Conservation (phyloP, 176 grass and related monocot species). For the Pontederia paniculata region DNA sequence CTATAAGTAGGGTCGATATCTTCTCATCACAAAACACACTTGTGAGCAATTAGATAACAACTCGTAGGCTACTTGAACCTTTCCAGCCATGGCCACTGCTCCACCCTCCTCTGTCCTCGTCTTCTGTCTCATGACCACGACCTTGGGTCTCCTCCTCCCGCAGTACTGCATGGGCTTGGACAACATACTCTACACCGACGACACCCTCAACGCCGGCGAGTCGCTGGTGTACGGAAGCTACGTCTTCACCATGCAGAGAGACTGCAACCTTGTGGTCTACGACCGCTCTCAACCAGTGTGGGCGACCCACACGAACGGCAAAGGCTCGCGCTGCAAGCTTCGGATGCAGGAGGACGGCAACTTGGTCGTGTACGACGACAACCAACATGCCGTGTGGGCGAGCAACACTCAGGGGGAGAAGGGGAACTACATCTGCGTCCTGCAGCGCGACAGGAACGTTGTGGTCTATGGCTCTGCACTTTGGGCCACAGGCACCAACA, state of each 20-base stretch:
- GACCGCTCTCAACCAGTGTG: constrained; percentile 5
- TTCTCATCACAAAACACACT: too few species aligned
- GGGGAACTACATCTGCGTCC: constrained; percentile 19
- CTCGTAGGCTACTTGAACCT: too few species aligned
- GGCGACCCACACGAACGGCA: not conserved
- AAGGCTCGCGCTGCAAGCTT: not conserved
- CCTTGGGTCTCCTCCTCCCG: too few species aligned
- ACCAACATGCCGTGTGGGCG: constrained; percentile 4
- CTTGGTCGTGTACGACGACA: constrained; percentile 17
- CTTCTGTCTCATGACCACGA: too few species aligned
- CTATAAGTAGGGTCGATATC: too few species aligned
- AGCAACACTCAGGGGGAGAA: constrained; percentile 1
- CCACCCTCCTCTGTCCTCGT: too few species aligned
- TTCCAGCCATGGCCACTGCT: too few species aligned
- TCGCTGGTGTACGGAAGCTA: constrained; percentile 1
- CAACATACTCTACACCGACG: not conserved
- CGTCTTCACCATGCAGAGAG: constrained; percentile 13
- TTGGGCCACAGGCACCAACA: constrained; percentile 14
- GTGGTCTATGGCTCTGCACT: constrained; percentile 9
- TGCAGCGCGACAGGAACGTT: constrained; percentile 22
- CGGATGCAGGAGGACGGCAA: constrained; percentile 24
- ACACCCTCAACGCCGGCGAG: constrained; percentile 8
- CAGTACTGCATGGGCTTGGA: too few species aligned
- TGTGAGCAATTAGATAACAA: too few species aligned
- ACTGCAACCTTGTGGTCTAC: constrained; percentile 33